These are phyloP conservation scores for Botrytis pseudocinerea DNA, from an alignment of 2,329 filamentous ascomycete species.

Conservation along the genomic window DNA sequence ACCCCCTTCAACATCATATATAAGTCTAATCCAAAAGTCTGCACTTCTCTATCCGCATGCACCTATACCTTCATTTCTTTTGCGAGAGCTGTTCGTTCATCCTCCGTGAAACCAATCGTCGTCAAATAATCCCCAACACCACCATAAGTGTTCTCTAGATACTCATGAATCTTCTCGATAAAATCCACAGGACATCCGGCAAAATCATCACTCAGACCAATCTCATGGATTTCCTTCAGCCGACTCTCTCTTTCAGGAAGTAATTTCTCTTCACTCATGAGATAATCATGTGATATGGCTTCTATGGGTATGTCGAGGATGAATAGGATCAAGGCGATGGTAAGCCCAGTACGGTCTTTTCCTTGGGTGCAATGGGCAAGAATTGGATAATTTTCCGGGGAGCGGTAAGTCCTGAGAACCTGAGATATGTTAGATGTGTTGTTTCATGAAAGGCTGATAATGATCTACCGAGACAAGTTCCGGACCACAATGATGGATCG, in stretches of 20 bases:
- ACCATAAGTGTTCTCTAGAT: slow-evolving; percentile 64
- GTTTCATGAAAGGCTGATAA: background rate
- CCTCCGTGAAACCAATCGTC: slow-evolving; percentile 56
- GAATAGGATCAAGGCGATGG: slow-evolving; percentile 67
- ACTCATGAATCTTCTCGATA: slow-evolving; percentile 56
- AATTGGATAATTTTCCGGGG: slow-evolving; percentile 57
- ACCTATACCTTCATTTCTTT: background rate
- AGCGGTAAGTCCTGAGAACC: slow-evolving; percentile 52
- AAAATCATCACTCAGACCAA: slow-evolving; percentile 75
- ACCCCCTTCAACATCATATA: background rate
- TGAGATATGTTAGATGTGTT: slow-evolving; percentile 29
- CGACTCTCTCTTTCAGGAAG: slow-evolving; percentile 61
- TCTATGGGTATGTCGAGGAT: slow-evolving; percentile 56
- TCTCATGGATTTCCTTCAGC: slow-evolving; percentile 65
- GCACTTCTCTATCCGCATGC: background rate
- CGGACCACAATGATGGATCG: slow-evolving; percentile 63
- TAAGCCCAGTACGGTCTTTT: slow-evolving; percentile 79
- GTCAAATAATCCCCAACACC: slow-evolving; percentile 66
- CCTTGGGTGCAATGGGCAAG: slow-evolving; percentile 86
- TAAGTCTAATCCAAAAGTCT: background rate
- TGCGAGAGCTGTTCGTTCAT: slow-evolving; percentile 32
- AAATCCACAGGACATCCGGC: slow-evolving; percentile 64
- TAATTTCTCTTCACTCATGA: slow-evolving; percentile 63
- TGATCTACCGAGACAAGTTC: slow-evolving; percentile 6
- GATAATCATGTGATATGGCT: slow-evolving; percentile 72